phyloP scores from a whole-genome alignment of 208 protist species.

The Leishmania braziliensis region DNA sequence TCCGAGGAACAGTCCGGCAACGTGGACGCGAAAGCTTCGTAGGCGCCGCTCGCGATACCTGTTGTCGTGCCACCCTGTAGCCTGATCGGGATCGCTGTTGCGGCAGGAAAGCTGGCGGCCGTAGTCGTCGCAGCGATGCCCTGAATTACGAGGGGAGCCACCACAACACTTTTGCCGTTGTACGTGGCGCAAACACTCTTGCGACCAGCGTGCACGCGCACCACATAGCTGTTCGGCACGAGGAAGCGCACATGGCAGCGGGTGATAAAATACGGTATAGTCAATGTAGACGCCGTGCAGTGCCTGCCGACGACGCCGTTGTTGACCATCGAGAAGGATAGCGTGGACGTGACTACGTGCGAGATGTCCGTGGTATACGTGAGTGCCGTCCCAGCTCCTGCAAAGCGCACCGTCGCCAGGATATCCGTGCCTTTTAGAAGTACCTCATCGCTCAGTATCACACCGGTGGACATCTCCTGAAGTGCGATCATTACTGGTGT shows the following conservation, averaged over 20 bases:
- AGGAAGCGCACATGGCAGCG: slow-evolving; percentile 38
- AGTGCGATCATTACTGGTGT: slow-evolving; percentile 40
- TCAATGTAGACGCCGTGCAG: slow-evolving; percentile 43
- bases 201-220: slow-evolving; percentile 30
- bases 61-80: slow-evolving; percentile 45
- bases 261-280: slow-evolving; percentile 49
- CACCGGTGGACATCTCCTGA: slow-evolving; percentile 23
- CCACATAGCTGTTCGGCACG: slow-evolving; percentile 29
- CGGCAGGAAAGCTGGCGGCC: slow-evolving; percentile 27
- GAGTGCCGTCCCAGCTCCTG: slow-evolving; percentile 44
- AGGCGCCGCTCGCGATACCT: slow-evolving; percentile 39
- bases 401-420: slow-evolving; percentile 37
- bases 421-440: slow-evolving; percentile 27
- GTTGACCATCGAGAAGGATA: slow-evolving; percentile 69
- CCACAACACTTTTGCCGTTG: slow-evolving; percentile 33
- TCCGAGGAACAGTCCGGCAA: slow-evolving; percentile 36
- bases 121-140: slow-evolving; percentile 32
- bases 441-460: slow-evolving; percentile 23
- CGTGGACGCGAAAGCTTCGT: slow-evolving; percentile 49
- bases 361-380: slow-evolving; percentile 47
- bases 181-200: slow-evolving; percentile 67
- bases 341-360: slow-evolving; percentile 25
- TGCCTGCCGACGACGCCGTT: slow-evolving; percentile 48
- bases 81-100: slow-evolving; percentile 34
- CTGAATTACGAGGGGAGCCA: slow-evolving; percentile 36